phyloP scores from a whole-genome alignment of 805 yeast species.

The Candida maltosa region DNA sequence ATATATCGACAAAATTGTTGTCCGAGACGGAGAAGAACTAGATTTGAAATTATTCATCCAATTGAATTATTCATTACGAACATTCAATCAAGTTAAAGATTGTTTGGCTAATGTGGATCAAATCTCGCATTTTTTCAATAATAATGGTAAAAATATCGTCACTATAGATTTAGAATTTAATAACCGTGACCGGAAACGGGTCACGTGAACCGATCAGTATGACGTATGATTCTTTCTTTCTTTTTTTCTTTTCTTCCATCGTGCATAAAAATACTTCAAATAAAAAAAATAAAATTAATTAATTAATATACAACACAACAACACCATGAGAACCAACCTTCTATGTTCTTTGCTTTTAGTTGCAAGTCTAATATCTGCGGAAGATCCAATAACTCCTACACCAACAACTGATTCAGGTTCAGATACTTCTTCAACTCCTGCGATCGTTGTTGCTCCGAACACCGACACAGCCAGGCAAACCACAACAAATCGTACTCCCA shows the following conservation, averaged over 20 bases:
- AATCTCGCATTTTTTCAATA: conserved; percentile 6
- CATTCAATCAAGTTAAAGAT: conserved; percentile 10
- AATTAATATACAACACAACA: not conserved
- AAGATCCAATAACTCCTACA: no score
- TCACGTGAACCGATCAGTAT: no score
- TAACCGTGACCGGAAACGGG: no score
- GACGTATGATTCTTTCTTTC: no score
- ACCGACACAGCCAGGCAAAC: no score
- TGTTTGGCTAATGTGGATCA: conserved; percentile 8
- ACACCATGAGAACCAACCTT: no score
- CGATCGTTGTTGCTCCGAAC: no score
- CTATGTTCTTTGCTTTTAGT: no score
- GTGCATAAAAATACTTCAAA: not conserved
- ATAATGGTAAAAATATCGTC: conserved; percentile 3
- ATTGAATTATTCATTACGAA: conserved; percentile 8
- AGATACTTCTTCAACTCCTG: no score
- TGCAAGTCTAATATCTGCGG: no score
- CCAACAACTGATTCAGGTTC: no score
- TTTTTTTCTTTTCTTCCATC: not conserved
- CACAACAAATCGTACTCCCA: no score
- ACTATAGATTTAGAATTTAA: conserved; percentile 7
- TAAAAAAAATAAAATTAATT: not conserved
- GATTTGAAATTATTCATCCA: conserved; percentile 6
- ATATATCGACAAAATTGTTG: conserved; percentile 4
- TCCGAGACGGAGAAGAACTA: not conserved